A percentile compares a stretch with the other conserved stretches of the same genome.
phyloP scores from a whole-genome alignment of 192 early-diverging fungal species.

The Linnemannia zychae region DNA sequence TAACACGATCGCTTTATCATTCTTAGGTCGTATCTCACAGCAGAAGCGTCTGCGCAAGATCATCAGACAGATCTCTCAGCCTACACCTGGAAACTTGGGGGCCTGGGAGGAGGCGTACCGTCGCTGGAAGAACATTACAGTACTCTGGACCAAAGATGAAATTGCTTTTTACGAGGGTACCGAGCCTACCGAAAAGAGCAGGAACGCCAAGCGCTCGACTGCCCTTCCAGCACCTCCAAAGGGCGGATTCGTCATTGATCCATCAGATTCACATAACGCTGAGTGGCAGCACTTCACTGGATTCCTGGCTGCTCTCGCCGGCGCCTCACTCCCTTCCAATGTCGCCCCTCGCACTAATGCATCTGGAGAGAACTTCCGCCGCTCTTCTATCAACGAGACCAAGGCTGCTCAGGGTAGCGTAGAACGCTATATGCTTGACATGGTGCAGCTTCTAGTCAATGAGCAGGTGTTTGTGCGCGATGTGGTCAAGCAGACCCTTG shows the following conservation, averaged over 20 bases:
- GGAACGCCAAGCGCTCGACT: slow-evolving; percentile 55
- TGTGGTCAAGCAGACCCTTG: slow-evolving; percentile 84
- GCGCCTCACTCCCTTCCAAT: slow-evolving; percentile 65
- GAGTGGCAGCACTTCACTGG: slow-evolving; percentile 90
- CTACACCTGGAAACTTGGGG: slow-evolving; percentile 80
- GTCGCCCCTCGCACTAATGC: slow-evolving; percentile 26
- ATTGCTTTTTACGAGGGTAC: slow-evolving; percentile 58
- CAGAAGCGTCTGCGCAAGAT: slow-evolving; percentile 84
- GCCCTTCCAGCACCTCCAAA: slow-evolving; percentile 40
- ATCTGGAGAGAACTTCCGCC: slow-evolving; percentile 43
- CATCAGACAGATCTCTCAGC: slow-evolving; percentile 72
- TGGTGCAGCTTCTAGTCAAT: slow-evolving; percentile 79
- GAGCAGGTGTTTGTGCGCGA: slow-evolving; percentile 84
- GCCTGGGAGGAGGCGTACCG: slow-evolving; percentile 89
- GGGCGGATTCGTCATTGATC: slow-evolving; percentile 44
- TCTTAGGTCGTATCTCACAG: slow-evolving; percentile 74
- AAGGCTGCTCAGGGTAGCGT: slow-evolving; percentile 67
- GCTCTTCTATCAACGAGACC: slow-evolving; percentile 27
- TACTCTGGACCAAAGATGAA: slow-evolving; percentile 54
- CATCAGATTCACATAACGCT: slow-evolving; percentile 44
- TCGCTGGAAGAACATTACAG: slow-evolving; percentile 77
- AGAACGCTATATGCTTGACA: slow-evolving; percentile 77
- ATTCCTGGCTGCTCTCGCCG: slow-evolving; percentile 85
- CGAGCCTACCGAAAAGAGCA: slow-evolving; percentile 46
- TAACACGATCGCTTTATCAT: background rate